Base-by-base conservation (phyloP, 345 rosid species). In the Citrus cavaleriei region DNA sequence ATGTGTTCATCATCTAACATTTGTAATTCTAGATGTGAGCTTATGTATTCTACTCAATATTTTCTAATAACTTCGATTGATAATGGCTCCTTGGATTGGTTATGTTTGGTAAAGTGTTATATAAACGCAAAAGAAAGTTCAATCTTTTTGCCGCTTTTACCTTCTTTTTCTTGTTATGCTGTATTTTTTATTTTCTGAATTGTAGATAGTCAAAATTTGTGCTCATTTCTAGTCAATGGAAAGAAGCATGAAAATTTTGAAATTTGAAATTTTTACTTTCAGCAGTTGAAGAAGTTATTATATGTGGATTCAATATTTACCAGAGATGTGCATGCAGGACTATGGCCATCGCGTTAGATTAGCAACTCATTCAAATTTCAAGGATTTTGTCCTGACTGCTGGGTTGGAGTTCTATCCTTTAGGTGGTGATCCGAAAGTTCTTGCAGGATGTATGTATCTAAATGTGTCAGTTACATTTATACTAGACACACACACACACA, bases 301-400 rank as follows among this genome's bases (percentile, higher is more conserved):
- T 62, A 42, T 68, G 51, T 68, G 40, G 40, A 25, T 77, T 78
- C 60, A 9, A 19, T 28, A 62, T 59, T 72, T 40, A 69, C 40
- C 6, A 72, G 57, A 78, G 72, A 70, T 80, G 51, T 81, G 38
- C 69, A 34, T 87, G 95, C 92, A 97, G 99, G 98, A 97, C 79
- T 92, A 91, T 85, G 99, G 99, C 35, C 99, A 97, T 92, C 93
- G 99, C 68, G 99, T 97, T 84, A 94, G 99, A 87, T 86, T 97
- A 81, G 99, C 99, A 57, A 97, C 98, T 76, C 99, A 97, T 90
- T 89, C 93, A 80, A 97, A 97, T 88, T 97, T 97, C 84, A 97
- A 92, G 80, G 99, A 97, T 84, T 97, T 97, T 88, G 98, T 97
- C 83, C 78, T 94, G 85, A 93, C 98, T 78, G 93, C 99, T 81